phyloP scores from a whole-genome alignment of 2,329 filamentous ascomycete species.

The Biscogniauxia mediterranea region DNA sequence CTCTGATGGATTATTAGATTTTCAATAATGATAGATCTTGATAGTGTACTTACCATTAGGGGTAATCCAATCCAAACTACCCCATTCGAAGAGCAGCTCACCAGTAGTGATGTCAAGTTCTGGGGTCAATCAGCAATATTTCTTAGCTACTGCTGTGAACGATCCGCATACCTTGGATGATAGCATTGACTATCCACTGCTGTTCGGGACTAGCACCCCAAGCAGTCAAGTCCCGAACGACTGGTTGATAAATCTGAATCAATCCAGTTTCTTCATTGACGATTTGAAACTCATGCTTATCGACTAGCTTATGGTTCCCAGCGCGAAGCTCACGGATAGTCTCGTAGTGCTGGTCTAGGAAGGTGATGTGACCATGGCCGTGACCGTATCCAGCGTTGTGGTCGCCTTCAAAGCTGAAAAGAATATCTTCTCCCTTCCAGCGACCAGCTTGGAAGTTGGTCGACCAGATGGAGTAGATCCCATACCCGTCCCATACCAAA shows the following conservation, averaged over 20 bases:
- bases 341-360: constrained; percentile 54
- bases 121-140: constrained; percentile 8
- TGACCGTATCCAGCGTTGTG: constrained; percentile 51
- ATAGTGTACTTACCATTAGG: constrained; percentile 41
- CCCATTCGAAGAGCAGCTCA: constrained; percentile 58
- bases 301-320: constrained; percentile 48
- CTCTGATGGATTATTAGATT: constrained; percentile 31
- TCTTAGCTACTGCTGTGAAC: neutral
- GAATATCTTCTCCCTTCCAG: constrained; percentile 50
- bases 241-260: constrained; percentile 53
- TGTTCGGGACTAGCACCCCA: constrained; percentile 48
- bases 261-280: constrained; percentile 51
- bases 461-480: constrained; percentile 50
- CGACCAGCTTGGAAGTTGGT: constrained; percentile 52
- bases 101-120: constrained; percentile 52
- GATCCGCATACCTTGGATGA: constrained; percentile 47
- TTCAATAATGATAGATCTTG: constrained; percentile 7
- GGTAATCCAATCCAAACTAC: constrained; percentile 53
- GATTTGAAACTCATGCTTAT: constrained; percentile 56
- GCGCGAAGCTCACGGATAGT: constrained; percentile 52
- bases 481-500: constrained; percentile 56
- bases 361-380: constrained; percentile 52
- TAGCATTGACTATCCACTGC: constrained; percentile 55
- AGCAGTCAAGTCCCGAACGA: constrained; percentile 41
- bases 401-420: constrained; percentile 54